These are phyloP conservation scores for Solanum hybrid DNA, from an alignment of 305 asterid genomes.

Conservation along the genomic window DNA sequence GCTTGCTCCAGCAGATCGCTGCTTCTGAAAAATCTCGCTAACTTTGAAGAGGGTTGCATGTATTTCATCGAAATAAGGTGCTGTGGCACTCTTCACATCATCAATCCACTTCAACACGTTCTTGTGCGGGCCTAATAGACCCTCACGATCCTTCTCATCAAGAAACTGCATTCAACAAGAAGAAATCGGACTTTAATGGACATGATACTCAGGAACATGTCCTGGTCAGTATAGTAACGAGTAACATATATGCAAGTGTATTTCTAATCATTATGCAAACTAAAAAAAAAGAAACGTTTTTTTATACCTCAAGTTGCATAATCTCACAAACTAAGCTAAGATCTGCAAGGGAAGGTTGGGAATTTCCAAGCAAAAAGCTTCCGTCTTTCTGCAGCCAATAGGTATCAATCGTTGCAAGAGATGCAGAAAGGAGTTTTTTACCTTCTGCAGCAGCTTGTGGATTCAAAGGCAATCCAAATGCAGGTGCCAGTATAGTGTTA, in stretches of 20 bases:
- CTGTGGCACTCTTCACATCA: conserved; percentile 38
- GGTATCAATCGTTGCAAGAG: conserved; percentile 53
- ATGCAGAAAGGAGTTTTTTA: conserved; percentile 37
- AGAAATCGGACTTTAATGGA: not conserved
- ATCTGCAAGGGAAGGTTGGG: conserved; percentile 78
- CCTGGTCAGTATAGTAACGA: not conserved
- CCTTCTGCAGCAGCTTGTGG: conserved; percentile 62
- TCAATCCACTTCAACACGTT: conserved; percentile 55
- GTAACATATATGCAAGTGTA: not conserved
- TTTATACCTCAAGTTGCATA: conserved; percentile 70
- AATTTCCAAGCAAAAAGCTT: conserved; percentile 54
- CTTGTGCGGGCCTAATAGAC: conserved; percentile 40
- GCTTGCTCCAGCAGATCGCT: conserved; percentile 15
- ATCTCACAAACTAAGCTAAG: conserved; percentile 68
- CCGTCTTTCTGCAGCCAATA: conserved; percentile 58
- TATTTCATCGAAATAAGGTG: conserved; percentile 53
- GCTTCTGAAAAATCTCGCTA: conserved; percentile 35
- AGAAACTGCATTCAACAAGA: conserved; percentile 22
- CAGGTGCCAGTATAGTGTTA: conserved; percentile 28
- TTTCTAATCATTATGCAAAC: not conserved
- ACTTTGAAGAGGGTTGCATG: conserved; percentile 37
- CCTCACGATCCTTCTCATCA: conserved; percentile 46
- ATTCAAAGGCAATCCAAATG: conserved; percentile 42
- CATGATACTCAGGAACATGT: not conserved
- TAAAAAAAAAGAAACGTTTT: not conserved